Evolutionary conservation across 1,139 yeast species (phyloP).

Genomic region (Geotrichum carabidarum): DNA sequence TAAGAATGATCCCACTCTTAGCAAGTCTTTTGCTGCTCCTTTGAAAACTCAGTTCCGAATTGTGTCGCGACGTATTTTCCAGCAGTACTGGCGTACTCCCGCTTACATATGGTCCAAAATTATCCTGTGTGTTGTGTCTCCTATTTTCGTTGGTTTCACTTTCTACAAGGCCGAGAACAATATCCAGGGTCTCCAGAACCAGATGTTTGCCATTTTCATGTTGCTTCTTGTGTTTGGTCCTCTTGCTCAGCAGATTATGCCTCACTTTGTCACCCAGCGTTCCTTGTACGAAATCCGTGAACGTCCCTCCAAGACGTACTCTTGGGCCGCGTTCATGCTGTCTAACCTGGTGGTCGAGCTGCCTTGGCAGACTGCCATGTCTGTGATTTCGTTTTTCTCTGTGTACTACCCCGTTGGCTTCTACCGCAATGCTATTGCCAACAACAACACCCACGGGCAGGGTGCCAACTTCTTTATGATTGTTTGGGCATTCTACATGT

Average conservation of each 20-base stretch:
- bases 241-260: constrained; percentile 66
- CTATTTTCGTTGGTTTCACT: constrained; percentile 68
- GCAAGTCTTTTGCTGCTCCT: constrained; percentile 40
- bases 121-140: constrained; percentile 47
- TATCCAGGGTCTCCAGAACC: constrained; percentile 44
- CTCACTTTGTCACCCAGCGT: constrained; percentile 66
- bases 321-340: constrained; percentile 56
- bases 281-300: constrained; percentile 85
- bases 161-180: constrained; percentile 64
- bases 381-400: constrained; percentile 55
- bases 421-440: constrained; percentile 36
- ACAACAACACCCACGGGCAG: constrained; percentile 51
- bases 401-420: constrained; percentile 80
- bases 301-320: constrained; percentile 64
- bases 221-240: constrained; percentile 57
- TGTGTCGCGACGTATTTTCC: constrained; percentile 51
- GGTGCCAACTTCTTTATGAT: constrained; percentile 68
- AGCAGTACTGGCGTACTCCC: constrained; percentile 76
- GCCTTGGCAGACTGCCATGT: constrained; percentile 66
- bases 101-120: constrained; percentile 63
- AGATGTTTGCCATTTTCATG: constrained; percentile 62
- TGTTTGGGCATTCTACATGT: constrained; percentile 52
- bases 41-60: constrained; percentile 46
- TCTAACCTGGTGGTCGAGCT: constrained; percentile 68
- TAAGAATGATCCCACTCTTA: constrained; percentile 14